Evolutionary conservation across 2,329 filamentous ascomycete genomes (phyloP).

Genomic region (Uncinocarpus reesii): DNA sequence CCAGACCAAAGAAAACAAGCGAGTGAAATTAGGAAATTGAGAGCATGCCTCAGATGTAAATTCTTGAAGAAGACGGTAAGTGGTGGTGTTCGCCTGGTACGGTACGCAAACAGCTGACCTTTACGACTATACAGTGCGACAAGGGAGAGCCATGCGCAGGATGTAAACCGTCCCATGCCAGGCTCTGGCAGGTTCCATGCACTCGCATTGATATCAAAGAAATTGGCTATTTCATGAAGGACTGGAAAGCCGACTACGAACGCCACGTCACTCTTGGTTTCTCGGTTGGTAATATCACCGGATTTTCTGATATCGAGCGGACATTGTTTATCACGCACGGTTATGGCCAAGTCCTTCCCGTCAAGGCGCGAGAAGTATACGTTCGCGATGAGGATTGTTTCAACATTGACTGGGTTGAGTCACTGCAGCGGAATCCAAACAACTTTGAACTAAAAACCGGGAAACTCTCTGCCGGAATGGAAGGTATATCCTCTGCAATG

Average conservation of each 20-base stretch:
- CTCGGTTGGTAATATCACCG: conserved; percentile 91
- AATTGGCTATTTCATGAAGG: conserved; percentile 97
- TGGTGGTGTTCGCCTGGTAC: background rate
- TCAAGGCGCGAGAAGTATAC: conserved; percentile 87
- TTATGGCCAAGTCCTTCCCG: conserved; percentile 83
- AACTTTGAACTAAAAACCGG: conserved; percentile 81
- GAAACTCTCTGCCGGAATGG: conserved; percentile 76
- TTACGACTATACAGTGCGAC: conserved; percentile 50
- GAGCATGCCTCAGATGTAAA: conserved; percentile 90
- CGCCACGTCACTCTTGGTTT: conserved; percentile 78
- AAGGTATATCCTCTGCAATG: conserved; percentile 70
- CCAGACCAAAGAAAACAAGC: conserved; percentile 94
- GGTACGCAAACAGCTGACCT: conserved; percentile 9
- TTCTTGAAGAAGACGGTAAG: conserved; percentile 86
- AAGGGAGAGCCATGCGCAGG: conserved; percentile 93
- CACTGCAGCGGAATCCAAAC: conserved; percentile 60
- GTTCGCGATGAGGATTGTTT: conserved; percentile 89
- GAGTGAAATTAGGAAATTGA: conserved; percentile 88
- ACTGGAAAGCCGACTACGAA: conserved; percentile 96
- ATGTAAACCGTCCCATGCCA: conserved; percentile 88
- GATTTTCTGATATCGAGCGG: conserved; percentile 53
- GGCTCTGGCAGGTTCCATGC: conserved; percentile 94
- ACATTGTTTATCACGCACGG: conserved; percentile 91
- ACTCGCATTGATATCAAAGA: conserved; percentile 98
- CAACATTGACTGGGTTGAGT: conserved; percentile 87